These are phyloP conservation scores for Botrytis aclada DNA, from an alignment of 2,329 filamentous ascomycete species.

Conservation along the genomic window DNA sequence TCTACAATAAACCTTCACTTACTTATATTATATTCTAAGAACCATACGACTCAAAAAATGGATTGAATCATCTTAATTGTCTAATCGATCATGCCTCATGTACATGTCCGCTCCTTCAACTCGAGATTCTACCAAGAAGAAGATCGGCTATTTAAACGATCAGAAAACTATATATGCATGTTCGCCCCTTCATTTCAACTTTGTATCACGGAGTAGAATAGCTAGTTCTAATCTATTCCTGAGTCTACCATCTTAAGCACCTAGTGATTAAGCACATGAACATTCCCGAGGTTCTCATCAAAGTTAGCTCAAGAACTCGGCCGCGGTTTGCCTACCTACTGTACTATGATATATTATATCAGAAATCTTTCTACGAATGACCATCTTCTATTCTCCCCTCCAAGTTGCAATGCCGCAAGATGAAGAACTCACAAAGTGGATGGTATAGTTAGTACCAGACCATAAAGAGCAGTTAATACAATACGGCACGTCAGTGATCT, in stretches of 20 bases:
- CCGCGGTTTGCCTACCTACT: too few relatives aligned
- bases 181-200: not conserved
- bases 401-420: too few relatives aligned
- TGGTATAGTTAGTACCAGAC: not conserved
- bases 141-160: not conserved
- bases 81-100: not conserved
- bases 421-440: not conserved
- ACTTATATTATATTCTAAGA: not conserved
- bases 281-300: fast-evolving
- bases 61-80: too few relatives aligned
- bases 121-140: not conserved
- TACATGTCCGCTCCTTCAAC: not conserved
- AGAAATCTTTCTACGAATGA: not conserved
- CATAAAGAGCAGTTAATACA: not conserved
- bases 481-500: not conserved
- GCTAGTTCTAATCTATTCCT: not conserved
- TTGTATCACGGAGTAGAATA: not conserved
- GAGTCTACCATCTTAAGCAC: not conserved
- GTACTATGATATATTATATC: not conserved
- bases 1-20: not conserved
- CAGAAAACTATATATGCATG: not conserved
- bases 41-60: too few relatives aligned
- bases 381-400: too few relatives aligned
- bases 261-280: not conserved
- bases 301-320: not conserved